Evolutionary conservation across 371 early-diverging fungal species (phyloP).

Genomic region (Lichtheimia corymbifera): DNA sequence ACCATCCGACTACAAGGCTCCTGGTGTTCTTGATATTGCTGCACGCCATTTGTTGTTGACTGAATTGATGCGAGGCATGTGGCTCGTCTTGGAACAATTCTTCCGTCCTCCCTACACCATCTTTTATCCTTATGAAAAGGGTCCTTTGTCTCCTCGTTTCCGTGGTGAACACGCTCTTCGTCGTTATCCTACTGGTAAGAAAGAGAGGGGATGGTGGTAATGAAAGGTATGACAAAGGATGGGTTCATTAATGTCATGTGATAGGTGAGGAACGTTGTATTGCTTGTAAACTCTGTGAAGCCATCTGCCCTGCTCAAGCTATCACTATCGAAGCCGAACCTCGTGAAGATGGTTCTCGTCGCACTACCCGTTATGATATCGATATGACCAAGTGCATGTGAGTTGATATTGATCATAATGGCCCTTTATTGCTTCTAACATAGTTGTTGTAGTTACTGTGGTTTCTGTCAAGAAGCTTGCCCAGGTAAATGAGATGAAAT

Average conservation of each 20-base stretch:
- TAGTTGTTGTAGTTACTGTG: slow-evolving; percentile 77
- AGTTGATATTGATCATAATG: slow-evolving; percentile 12
- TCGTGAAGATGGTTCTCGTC: slow-evolving; percentile 93
- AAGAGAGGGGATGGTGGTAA: too few species aligned
- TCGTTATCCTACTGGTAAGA: slow-evolving; percentile 90
- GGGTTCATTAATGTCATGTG: neutral
- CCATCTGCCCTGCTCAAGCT: slow-evolving; percentile 97
- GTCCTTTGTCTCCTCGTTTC: slow-evolving; percentile 91
- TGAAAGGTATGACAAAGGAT: slow-evolving; percentile 5
- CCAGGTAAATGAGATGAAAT: slow-evolving; percentile 30
- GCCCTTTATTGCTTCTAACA: slow-evolving; percentile 23
- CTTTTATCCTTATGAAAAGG: slow-evolving; percentile 96
- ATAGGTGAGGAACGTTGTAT: slow-evolving; percentile 97
- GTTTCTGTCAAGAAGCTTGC: slow-evolving; percentile 90
- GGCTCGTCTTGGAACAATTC: slow-evolving; percentile 90
- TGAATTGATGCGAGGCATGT: slow-evolving; percentile 91
- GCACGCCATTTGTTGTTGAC: slow-evolving; percentile 86
- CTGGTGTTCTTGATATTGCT: slow-evolving; percentile 70
- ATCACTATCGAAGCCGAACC: slow-evolving; percentile 98
- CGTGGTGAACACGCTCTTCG: slow-evolving; percentile 97
- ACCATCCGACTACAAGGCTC: slow-evolving; percentile 25
- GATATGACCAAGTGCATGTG: slow-evolving; percentile 98
- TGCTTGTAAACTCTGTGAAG: slow-evolving; percentile 98
- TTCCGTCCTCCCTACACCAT: slow-evolving; percentile 97
- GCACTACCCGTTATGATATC: slow-evolving; percentile 97